phyloP scores from a whole-genome alignment of 805 yeast genomes.

The Metschnikowia chrysomelidarum region DNA sequence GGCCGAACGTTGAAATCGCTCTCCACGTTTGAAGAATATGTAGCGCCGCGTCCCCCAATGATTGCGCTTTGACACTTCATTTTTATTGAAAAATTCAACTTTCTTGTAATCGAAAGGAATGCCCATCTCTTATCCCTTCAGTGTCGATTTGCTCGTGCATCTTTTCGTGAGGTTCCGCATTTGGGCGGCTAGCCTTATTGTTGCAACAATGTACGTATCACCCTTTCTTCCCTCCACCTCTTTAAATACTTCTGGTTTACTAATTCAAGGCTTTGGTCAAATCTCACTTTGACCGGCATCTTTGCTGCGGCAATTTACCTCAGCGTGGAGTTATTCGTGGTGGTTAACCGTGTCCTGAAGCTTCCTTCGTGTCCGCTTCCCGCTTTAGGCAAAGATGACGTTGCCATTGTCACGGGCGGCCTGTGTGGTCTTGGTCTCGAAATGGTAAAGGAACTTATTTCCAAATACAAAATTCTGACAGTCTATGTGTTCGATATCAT shows the following conservation, averaged over 20 bases:
- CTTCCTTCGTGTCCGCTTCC: conserved; percentile 4
- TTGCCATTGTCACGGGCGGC: conserved; percentile 51
- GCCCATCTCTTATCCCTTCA: conserved; percentile 8
- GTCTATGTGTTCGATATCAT: conserved; percentile 34
- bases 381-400: conserved; percentile 8
- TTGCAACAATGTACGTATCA: conserved; percentile 12
- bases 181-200: not conserved
- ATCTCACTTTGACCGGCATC: too few species aligned
- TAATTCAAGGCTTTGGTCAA: too few species aligned
- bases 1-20: too few species aligned
- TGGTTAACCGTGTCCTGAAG: conserved; percentile 4
- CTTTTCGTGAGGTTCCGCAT: not conserved
- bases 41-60: too few species aligned
- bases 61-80: too few species aligned
- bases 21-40: too few species aligned
- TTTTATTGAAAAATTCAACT: too few species aligned
- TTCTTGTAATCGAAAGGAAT: not conserved
- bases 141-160: conserved; percentile 11
- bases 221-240: not conserved
- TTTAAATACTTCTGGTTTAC: not conserved
- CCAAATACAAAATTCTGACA: conserved; percentile 15
- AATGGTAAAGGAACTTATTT: conserved; percentile 27
- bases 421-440: conserved; percentile 49
- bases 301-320: conserved; percentile 1
- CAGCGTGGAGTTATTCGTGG: conserved; percentile 3